phyloP scores from a whole-genome alignment of 2,329 filamentous ascomycete genomes.

The Fusarium sp. region DNA sequence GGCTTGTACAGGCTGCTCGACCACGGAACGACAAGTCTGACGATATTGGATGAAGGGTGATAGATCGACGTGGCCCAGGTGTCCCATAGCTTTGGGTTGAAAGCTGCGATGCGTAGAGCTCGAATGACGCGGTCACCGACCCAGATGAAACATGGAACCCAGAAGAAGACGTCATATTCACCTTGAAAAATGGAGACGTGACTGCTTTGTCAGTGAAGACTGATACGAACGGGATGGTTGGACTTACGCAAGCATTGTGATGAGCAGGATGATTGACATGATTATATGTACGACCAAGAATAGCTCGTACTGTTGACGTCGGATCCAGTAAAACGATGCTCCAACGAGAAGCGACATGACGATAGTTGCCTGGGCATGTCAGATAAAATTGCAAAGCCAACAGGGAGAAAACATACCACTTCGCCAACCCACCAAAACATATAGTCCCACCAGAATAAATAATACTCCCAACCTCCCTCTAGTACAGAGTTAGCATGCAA shows the following conservation, averaged over 20 bases:
- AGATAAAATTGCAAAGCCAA: fast-evolving
- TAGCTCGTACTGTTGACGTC: constrained; percentile 62
- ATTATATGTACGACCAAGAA: constrained; percentile 62
- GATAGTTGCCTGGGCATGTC: constrained; percentile 49
- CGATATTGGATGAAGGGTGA: constrained; percentile 52
- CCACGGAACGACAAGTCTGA: constrained; percentile 53
- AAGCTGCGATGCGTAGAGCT: constrained; percentile 52
- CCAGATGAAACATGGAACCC: constrained; percentile 61
- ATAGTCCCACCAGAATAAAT: constrained; percentile 50
- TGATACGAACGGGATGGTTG: fast-evolving
- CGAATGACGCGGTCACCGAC: constrained; percentile 59
- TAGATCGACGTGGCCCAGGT: constrained; percentile 49
- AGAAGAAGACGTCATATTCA: constrained; percentile 60
- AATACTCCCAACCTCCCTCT: constrained; percentile 53
- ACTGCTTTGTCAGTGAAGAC: constrained; percentile 36
- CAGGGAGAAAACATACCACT: constrained; percentile 47
- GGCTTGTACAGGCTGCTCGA: constrained; percentile 47
- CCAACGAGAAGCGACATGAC: constrained; percentile 57
- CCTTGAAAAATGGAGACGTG: constrained; percentile 64
- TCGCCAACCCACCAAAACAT: constrained; percentile 63
- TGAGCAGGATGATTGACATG: constrained; percentile 59
- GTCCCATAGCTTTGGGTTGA: constrained; percentile 52
- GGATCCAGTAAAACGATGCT: constrained; percentile 62
- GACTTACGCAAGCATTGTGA: constrained; percentile 62
- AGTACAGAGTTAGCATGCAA: not conserved